phyloP scores from a whole-genome alignment of 495 filamentous ascomycete species.

The Trichocladium antarcticum region DNA sequence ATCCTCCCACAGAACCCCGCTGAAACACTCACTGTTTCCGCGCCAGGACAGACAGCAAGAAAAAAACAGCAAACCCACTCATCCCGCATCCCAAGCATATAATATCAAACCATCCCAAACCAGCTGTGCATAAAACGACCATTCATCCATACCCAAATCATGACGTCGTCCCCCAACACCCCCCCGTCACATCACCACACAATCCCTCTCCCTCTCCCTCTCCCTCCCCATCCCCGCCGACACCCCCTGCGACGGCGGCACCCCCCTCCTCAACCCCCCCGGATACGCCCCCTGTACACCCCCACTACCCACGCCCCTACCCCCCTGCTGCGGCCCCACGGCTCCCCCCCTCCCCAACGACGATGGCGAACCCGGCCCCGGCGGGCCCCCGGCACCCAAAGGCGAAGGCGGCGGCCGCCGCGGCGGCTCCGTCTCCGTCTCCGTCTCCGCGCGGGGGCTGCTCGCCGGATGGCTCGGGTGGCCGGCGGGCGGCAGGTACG shows the following conservation, averaged over 20 bases:
- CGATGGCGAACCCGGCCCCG: too few species aligned
- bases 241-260: slow-evolving; percentile 9
- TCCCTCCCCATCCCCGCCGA: background rate
- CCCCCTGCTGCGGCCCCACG: background rate
- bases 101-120: background rate
- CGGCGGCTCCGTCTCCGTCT: too few species aligned
- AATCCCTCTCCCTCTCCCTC: slow-evolving; percentile 20
- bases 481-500: slow-evolving; percentile 51
- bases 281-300: background rate
- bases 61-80: too few species aligned
- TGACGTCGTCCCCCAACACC: background rate
- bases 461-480: slow-evolving; percentile 47
- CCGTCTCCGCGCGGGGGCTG: too few species aligned
- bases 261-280: slow-evolving; percentile 20
- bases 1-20: too few species aligned
- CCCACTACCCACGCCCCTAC: slow-evolving; percentile 1
- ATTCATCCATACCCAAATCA: background rate
- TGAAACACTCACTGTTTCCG: too few species aligned
- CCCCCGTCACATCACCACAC: slow-evolving; percentile 32
- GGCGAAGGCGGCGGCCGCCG: too few species aligned
- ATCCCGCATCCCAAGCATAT: background rate
- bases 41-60: too few species aligned
- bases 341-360: too few species aligned
- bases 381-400: too few species aligned
- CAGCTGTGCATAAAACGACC: background rate